Base-by-base conservation (phyloP, 441 rosid species). In the Brassica balearica region DNA sequence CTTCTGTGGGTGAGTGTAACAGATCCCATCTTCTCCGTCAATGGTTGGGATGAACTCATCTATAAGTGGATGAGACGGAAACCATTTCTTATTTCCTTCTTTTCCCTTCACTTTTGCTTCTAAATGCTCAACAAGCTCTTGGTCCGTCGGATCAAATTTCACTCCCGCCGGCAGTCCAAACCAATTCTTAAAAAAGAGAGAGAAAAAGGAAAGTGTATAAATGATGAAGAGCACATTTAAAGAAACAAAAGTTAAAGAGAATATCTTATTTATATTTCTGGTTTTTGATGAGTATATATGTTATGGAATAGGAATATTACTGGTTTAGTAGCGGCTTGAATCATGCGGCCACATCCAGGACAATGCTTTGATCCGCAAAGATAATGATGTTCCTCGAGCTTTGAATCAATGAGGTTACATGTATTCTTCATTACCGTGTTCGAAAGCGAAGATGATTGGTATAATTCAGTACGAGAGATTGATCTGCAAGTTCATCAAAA, bases 1-100 rank as follows among this genome's bases (percentile, higher is more conserved):
- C 83, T 91, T 94, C 78, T 95, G 94, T 23, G 97, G 98, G 87
- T 95, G 98, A 87, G 98, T 92, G 79, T 95, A 95, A 84, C 98
- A 95, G 77, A 95, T 92, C 76, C 98, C 97, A 84, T 92, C 97
- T 86, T 95, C 98, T 11, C 97, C 98, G 87, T 95, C 94, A 74
- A 95, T 95, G 46, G 97, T 95, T 23, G 97, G 97, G 62, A 95
- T 95, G 77, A 95, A 95, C 89, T 95, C 98, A 82, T 95, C 93
- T 65, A 95, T 95, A 65, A 92, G 82, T 82, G 98, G 97, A 87
- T 95, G 98, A 77, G 98, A 89, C 68, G 84, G 41, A 17, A 15
- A 65, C 69, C 69, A 67, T 67, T 60, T 79, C 63, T 51, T 63
- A 23, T 73, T 73, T 68, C 68, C 65, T 61, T 73, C 74, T 38